Evolutionary conservation across 805 yeast genomes (phyloP).

Genomic region (Suhomyces xylopsoci): DNA sequence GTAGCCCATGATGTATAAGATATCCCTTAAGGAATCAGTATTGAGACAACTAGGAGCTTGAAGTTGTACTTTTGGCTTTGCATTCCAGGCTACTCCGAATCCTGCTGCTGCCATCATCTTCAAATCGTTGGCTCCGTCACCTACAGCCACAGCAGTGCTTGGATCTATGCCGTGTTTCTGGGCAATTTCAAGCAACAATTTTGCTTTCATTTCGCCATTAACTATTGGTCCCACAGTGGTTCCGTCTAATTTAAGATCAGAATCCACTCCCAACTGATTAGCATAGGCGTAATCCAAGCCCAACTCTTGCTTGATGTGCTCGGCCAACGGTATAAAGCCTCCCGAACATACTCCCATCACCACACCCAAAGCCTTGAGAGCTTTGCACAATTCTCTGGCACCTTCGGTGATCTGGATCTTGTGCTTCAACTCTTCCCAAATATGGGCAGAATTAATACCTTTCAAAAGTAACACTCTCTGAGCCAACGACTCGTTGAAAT

Average conservation of each 20-base stretch:
- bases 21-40: conserved; percentile 66
- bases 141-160: conserved; percentile 70
- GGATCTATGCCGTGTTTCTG: conserved; percentile 50
- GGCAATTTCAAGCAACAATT: conserved; percentile 62
- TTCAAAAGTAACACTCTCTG: conserved; percentile 75
- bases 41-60: conserved; percentile 83
- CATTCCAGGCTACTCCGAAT: conserved; percentile 95
- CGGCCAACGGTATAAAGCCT: conserved; percentile 89
- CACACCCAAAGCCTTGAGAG: conserved; percentile 58
- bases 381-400: conserved; percentile 65
- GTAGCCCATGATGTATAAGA: conserved; percentile 78
- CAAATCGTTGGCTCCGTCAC: conserved; percentile 97
- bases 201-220: conserved; percentile 81
- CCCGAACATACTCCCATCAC: conserved; percentile 89
- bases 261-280: conserved; percentile 51
- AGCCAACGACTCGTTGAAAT: conserved; percentile 75
- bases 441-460: conserved; percentile 68
- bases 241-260: conserved; percentile 64
- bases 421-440: conserved; percentile 76
- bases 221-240: conserved; percentile 76
- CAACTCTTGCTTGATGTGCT: conserved; percentile 61
- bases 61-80: conserved; percentile 86
- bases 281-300: conserved; percentile 88
- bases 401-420: conserved; percentile 82
- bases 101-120: conserved; percentile 92